phyloP scores from a whole-genome alignment of 257 asterid species.

The Salvia hispanica region DNA sequence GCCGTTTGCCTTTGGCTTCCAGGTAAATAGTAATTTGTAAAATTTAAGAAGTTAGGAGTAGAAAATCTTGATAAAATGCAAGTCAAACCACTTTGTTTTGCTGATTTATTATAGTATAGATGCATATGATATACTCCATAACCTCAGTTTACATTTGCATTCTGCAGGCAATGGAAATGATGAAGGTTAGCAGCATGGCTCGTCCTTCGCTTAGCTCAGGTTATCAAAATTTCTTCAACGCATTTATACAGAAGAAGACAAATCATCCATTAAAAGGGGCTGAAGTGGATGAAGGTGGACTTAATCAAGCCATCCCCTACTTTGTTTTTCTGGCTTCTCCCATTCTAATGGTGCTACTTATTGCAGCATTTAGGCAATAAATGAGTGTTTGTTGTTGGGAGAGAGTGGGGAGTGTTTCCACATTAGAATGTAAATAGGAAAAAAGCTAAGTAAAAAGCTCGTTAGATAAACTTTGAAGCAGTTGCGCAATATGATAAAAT shows the following conservation, averaged over 20 bases:
- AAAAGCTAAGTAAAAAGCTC: not conserved
- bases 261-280: constrained; percentile 44
- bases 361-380: constrained; percentile 41
- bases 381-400: not conserved
- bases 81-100: too few species aligned
- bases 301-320: constrained; percentile 59
- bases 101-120: too few species aligned
- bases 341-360: constrained; percentile 53
- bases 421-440: not conserved
- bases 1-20: constrained; percentile 66
- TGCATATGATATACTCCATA: too few species aligned
- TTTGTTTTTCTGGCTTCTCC: constrained; percentile 68
- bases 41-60: not conserved
- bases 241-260: constrained; percentile 60
- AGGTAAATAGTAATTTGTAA: constrained; percentile 50
- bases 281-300: constrained; percentile 51
- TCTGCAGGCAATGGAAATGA: constrained; percentile 90
- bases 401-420: too few species aligned
- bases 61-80: not conserved
- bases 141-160: not conserved
- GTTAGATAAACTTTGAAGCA: not conserved
- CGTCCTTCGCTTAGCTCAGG: constrained; percentile 41
- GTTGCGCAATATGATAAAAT: not conserved
- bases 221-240: constrained; percentile 76
- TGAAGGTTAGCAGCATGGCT: constrained; percentile 59